These are phyloP conservation scores for Cyberlindnera bimundalis DNA, from an alignment of 805 yeast genomes.

Conservation along the genomic window DNA sequence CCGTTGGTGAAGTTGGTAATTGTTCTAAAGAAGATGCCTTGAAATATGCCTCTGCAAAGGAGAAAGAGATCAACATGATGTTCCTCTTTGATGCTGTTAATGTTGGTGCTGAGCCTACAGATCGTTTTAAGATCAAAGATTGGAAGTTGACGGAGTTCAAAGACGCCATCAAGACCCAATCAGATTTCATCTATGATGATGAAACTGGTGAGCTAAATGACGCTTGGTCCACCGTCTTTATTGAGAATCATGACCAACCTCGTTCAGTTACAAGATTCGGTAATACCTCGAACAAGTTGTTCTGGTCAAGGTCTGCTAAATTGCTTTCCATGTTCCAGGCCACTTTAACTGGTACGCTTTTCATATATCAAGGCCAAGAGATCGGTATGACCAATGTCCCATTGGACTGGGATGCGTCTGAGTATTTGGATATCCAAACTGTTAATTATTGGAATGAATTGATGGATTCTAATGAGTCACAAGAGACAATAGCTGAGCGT, in stretches of 20 bases:
- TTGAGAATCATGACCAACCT: conserved; percentile 58
- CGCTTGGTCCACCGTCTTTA: conserved; percentile 54
- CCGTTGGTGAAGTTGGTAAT: conserved; percentile 55
- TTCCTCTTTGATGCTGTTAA: conserved; percentile 34
- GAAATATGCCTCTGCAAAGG: conserved; percentile 37
- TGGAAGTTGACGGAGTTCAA: conserved; percentile 39
- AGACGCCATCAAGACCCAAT: conserved; percentile 34
- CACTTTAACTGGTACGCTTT: conserved; percentile 51
- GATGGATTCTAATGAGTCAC: conserved; percentile 24
- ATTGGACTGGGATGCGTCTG: conserved; percentile 42
- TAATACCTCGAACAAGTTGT: conserved; percentile 32
- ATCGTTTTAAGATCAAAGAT: conserved; percentile 34
- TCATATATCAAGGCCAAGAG: conserved; percentile 60
- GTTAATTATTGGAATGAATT: conserved; percentile 39
- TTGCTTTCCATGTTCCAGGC: conserved; percentile 42
- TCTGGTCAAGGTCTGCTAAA: conserved; percentile 42
- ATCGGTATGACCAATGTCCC: conserved; percentile 50
- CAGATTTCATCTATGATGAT: conserved; percentile 37
- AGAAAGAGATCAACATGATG: conserved; percentile 39
- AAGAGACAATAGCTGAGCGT: conserved; percentile 24
- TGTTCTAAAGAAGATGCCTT: conserved; percentile 39
- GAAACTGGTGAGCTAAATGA: conserved; percentile 34
- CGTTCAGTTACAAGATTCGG: conserved; percentile 51
- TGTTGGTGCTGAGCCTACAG: conserved; percentile 36
- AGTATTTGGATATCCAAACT: conserved; percentile 49